Evolutionary conservation across 1,284 basidiomycete species (phyloP), one percentile per base, ranked within the genome.

Genomic region (Termitomyces sp.): DNA sequence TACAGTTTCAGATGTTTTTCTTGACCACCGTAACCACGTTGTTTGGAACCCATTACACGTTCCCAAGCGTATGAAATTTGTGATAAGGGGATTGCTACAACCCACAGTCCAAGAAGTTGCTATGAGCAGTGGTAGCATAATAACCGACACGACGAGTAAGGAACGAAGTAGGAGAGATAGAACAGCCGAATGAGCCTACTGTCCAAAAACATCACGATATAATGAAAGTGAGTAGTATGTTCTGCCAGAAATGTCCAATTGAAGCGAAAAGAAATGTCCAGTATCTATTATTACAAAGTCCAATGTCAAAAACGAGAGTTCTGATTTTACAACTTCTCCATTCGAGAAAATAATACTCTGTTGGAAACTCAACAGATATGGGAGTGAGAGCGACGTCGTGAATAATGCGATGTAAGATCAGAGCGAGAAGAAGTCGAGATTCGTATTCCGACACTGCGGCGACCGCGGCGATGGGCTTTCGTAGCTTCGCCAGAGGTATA

Each of bases 341-440:
- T 6, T 16, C 30, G 56, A 64, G n/a, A 56, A 51, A 40, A 44
- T 47, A 47, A 37, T n/a, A 31, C 30, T 21, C 45, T 19, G 33
- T 37, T 28, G 49, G 52, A 54, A 50, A 48, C 49, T 59, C 57
- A 64, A 35, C 56, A 55, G 44, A 63, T 54, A 33, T 61, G 60
- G 54, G 59, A 60, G 31, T 62, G 52, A 16, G 62, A 61, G 48
- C 58, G 62, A 50, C 66, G 66, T 45, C 66, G 65, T 40, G 61
- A 57, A 59, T 66, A 59, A 46, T 63, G 65, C 21, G 60, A 64
- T 49, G 54, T 58, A 46, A 66, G 43, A 39, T 67, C 66, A 19
- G 67, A 64, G 48, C 62, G 66, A 39, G 71, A 68, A 46, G 72
- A 66, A 33, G 72, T 69, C 26, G 74, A 77, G 38, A 76, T 72